These are phyloP conservation scores for Eucalyptus marginata DNA, from an alignment of 345 rosid species.

Conservation along the genomic window DNA sequence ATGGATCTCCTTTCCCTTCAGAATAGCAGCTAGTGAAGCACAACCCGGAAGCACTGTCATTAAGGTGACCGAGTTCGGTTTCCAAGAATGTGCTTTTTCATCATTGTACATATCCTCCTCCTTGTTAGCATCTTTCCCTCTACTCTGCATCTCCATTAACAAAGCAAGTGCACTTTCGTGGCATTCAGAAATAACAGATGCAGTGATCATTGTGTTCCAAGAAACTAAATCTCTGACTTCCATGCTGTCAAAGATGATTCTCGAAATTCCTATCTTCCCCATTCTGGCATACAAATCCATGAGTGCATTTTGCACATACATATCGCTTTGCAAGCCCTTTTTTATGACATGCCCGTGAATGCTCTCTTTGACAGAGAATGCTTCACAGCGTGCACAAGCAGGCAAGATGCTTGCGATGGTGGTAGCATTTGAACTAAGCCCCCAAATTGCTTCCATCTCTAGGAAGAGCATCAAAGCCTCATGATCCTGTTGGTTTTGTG, in stretches of 20 bases:
- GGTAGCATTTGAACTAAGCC: conserved; percentile 62
- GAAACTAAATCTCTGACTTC: conserved; percentile 63
- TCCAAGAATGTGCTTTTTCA: conserved; percentile 7
- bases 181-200: conserved; percentile 44
- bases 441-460: conserved; percentile 53
- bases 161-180: conserved; percentile 47
- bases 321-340: conserved; percentile 44
- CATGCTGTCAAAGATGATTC: conserved; percentile 46
- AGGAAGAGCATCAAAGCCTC: conserved; percentile 61
- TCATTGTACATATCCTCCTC: background rate
- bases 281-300: conserved; percentile 80
- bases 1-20: conserved; percentile 86
- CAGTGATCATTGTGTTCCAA: conserved; percentile 85
- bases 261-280: conserved; percentile 47
- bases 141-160: conserved; percentile 55
- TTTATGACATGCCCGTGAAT: conserved; percentile 71
- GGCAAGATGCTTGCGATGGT: conserved; percentile 79
- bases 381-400: conserved; percentile 47
- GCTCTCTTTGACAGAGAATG: conserved; percentile 46
- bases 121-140: background rate
- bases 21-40: conserved; percentile 60
- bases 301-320: conserved; percentile 79
- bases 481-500: conserved; percentile 54
- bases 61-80: conserved; percentile 73
- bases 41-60: conserved; percentile 85